These are phyloP conservation scores for Talaromyces ruber DNA, from an alignment of 495 filamentous ascomycete species.

Conservation along the genomic window DNA sequence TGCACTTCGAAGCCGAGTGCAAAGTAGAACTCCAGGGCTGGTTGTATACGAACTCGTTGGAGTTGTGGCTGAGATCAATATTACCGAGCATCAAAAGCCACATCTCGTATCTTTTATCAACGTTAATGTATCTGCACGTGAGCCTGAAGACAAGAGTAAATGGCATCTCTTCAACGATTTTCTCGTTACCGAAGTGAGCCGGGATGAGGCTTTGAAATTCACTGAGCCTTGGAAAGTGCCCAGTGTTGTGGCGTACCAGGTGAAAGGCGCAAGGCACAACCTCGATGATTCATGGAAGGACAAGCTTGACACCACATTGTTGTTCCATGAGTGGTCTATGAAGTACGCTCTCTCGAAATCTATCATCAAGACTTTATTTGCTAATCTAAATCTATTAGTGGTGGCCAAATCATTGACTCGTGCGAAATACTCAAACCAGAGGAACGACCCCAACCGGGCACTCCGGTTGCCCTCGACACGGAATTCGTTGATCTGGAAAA, in stretches of 20 bases:
- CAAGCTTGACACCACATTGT: conserved; percentile 66
- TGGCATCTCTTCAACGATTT: conserved; percentile 99
- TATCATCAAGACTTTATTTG: not conserved
- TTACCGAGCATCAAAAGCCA: conserved; percentile 70
- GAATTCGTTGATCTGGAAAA: conserved; percentile 90
- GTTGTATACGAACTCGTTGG: conserved; percentile 89
- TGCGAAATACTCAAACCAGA: conserved; percentile 50
- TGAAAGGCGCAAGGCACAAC: conserved; percentile 60
- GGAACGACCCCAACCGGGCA: conserved; percentile 61
- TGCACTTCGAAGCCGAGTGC: conserved; percentile 41
- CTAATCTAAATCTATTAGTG: conserved; percentile 13
- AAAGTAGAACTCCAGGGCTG: conserved; percentile 58
- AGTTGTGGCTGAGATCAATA: conserved; percentile 79
- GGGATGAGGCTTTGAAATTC: conserved; percentile 79
- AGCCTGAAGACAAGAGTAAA: conserved; percentile 44
- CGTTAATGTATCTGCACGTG: conserved; percentile 62
- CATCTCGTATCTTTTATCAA: conserved; percentile 90
- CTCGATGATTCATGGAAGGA: conserved; percentile 83
- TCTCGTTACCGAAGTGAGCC: conserved; percentile 68
- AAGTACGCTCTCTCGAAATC: conserved; percentile 35
- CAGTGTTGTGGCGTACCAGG: conserved; percentile 76
- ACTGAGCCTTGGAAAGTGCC: conserved; percentile 87
- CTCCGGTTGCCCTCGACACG: conserved; percentile 82
- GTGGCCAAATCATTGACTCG: conserved; percentile 30
- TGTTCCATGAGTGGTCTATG: conserved; percentile 65